phyloP scores from a whole-genome alignment of 176 grass and related monocot genomes.

The Echinochloa phyllopogon region DNA sequence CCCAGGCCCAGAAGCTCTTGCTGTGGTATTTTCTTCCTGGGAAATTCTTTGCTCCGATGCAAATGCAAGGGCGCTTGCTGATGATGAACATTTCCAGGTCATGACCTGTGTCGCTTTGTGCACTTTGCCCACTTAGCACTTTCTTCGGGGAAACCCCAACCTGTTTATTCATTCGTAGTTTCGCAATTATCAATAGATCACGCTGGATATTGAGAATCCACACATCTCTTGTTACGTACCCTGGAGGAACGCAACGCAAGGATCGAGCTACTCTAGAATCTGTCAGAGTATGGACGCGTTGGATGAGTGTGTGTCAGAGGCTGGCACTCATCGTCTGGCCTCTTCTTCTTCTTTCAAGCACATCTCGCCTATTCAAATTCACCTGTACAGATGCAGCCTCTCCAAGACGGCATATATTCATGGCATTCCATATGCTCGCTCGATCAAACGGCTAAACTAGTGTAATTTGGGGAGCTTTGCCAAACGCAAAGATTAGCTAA shows the following conservation, averaged over 20 bases:
- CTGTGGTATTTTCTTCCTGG: no score
- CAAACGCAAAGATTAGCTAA: not conserved
- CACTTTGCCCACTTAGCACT: no score
- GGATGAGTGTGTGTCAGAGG: not conserved
- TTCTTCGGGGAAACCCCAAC: no score
- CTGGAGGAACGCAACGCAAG: not conserved
- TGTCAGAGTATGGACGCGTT: not conserved
- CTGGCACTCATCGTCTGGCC: not conserved
- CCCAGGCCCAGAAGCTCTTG: no score
- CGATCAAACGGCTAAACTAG: not conserved
- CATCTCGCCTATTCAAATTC: not conserved
- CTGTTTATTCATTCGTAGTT: no score
- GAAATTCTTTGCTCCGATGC: no score
- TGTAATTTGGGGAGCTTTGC: not conserved
- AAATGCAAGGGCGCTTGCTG: no score
- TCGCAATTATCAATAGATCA: no score
- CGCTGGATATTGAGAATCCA: no score
- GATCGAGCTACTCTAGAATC: not conserved
- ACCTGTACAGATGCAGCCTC: conserved; percentile 39
- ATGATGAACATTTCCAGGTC: no score
- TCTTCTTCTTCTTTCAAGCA: not conserved
- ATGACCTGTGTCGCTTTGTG: no score
- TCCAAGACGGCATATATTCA: not conserved
- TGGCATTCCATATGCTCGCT: not conserved
- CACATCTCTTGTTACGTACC: not conserved